Percentiles rank a stretch among this genome's conserved stretches.
Conservation (phyloP, 2,329 filamentous ascomycete species). For the Colletotrichum ledebouriae region DNA sequence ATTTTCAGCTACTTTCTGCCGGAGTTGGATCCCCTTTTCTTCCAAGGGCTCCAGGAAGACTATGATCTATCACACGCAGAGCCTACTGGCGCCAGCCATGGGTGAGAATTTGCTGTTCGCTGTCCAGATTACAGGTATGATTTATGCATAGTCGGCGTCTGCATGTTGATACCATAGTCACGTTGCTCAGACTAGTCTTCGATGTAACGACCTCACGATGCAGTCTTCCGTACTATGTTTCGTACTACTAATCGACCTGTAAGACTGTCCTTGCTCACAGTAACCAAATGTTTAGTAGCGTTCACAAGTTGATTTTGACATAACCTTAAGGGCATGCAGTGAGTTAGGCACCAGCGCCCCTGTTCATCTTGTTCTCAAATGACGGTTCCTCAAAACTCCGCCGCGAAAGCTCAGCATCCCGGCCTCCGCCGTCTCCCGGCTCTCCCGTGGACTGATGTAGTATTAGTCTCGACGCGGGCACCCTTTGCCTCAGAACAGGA, state of each 20-base stretch:
- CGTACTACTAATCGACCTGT: too few species aligned
- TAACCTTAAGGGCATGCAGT: neutral
- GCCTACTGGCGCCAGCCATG: neutral
- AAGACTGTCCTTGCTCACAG: too few species aligned
- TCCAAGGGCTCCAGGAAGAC: constrained; percentile 20
- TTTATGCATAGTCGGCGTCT: too few species aligned
- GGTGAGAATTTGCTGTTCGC: neutral
- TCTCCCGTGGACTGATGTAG: constrained; percentile 2
- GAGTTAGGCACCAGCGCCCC: neutral
- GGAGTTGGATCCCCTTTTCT: constrained; percentile 45
- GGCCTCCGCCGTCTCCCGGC: constrained; percentile 16
- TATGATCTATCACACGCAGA: constrained; percentile 33
- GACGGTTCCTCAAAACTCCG: constrained; percentile 4
- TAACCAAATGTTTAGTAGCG: too few species aligned
- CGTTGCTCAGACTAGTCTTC: too few species aligned
- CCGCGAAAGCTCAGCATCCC: constrained; percentile 12
- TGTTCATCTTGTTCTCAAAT: constrained; percentile 2
- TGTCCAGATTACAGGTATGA: neutral
- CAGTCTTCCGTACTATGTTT: too few species aligned
- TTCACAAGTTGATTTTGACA: too few species aligned
- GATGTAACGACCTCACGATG: too few species aligned
- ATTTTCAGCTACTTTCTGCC: constrained; percentile 47
- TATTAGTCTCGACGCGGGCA: too few species aligned
- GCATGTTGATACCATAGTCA: too few species aligned
- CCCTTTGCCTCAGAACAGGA: too few species aligned